Evolutionary conservation across 2,329 filamentous ascomycete species (phyloP), one percentile per base, ranked within the genome.

Genomic region (Sporothrix sp.): DNA sequence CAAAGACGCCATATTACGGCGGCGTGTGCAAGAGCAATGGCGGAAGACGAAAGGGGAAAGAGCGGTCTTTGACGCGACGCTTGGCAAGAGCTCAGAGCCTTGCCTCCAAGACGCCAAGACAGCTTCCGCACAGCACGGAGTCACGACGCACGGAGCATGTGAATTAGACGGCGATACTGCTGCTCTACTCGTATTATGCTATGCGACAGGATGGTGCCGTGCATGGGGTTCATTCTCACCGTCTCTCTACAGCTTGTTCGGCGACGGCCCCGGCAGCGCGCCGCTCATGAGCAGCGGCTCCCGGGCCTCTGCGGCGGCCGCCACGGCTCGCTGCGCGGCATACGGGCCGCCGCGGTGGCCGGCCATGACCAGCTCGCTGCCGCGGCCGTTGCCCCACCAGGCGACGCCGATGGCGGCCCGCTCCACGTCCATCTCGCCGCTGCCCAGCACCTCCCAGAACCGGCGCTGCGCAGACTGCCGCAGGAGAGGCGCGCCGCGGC

Each of bases 341-440:
- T 14, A 11, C 55, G 28, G 25, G 9, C 13, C 46, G 21, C 23
- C 42, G 30, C 33, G 55, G 59, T 57, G 52, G 20, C 57, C 57
- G 13, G 39, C 18, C 42, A 75, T 54, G 7, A 79, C 68, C 55
- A 76, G 61, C 56, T 75, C 76, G 64, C 63, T 79, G 68, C 67
- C 77, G 7, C 76, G 76, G 32, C 66, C 66, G 11, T 72, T 74
- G 10, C 81, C 85, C 90, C 90, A 95, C 90, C 90, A 96, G 2
- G 80, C 79, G 16, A 95, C 85, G 44, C 84, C 88, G 28, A 85
- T 75, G 36, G 83, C 79, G 7, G 87, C 84, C 53, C 88, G 76
- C 62, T 94, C 86, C 21, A 94, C 83, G 65, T 95, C 89, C 80
- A 95, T 85, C 68, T 95, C 88, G 3, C 88, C 88, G 58, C 77